Percentiles rank a stretch among this genome's conserved stretches.
Conservation (phyloP, 495 filamentous ascomycete genomes). For the Hyaloscypha hepaticicola region DNA sequence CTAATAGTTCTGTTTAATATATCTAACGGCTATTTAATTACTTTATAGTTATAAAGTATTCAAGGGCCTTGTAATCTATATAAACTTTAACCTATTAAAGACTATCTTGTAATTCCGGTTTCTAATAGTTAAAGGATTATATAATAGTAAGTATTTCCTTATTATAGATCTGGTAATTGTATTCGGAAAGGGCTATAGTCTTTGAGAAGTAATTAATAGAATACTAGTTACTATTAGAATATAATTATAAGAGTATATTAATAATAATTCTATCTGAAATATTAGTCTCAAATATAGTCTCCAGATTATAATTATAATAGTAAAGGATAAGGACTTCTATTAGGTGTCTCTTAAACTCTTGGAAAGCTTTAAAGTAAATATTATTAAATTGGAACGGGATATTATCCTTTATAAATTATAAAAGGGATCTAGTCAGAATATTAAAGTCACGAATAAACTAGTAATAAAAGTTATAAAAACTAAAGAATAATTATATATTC, state of each 20-base stretch:
- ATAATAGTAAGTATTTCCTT: conserved; percentile 13
- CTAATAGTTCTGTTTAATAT: conserved; percentile 3
- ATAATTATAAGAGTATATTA: neutral
- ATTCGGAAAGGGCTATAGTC: neutral
- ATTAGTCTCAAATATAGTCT: neutral
- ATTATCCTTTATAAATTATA: conserved; percentile 18
- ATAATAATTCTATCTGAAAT: neutral
- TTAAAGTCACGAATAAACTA: conserved; percentile 23
- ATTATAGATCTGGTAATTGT: conserved; percentile 10
- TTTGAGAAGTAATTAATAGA: conserved; percentile 9
- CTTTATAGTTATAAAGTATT: conserved; percentile 23
- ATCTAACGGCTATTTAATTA: neutral
- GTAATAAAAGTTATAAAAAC: conserved; percentile 26
- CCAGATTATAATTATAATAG: neutral
- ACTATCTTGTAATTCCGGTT: neutral
- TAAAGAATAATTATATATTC: conserved; percentile 19
- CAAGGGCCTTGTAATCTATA: conserved; percentile 6
- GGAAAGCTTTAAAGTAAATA: neutral
- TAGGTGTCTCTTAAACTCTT: neutral
- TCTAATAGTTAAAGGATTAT: neutral
- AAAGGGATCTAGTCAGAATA: too few relatives aligned
- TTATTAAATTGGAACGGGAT: neutral
- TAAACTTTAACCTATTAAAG: neutral
- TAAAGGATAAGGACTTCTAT: neutral
- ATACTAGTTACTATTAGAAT: neutral